These are phyloP conservation scores for Plasmodium gonderi DNA, from an alignment of 169 alveolate species.

Conservation along the genomic window DNA sequence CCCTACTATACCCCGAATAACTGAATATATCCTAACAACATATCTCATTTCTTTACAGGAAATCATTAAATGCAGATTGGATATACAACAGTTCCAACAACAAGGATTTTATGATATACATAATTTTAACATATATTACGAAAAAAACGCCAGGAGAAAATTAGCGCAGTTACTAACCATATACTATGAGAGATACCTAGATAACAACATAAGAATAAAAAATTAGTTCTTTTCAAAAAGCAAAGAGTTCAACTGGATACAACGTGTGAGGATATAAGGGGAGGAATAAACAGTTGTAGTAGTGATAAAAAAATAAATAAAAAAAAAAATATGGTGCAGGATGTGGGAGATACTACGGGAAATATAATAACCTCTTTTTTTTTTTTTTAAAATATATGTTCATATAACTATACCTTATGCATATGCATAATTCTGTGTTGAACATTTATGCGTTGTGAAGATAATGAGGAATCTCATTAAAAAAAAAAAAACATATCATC, in stretches of 20 bases:
- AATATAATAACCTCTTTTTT: neutral
- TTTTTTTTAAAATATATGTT: neutral
- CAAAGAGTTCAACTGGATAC: neutral
- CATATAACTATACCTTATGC: neutral
- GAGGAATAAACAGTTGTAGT: neutral
- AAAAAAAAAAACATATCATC: too few relatives aligned
- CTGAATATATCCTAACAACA: neutral
- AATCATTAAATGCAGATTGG: constrained; percentile 65
- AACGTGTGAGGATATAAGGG: too few relatives aligned
- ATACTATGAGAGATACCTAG: constrained; percentile 69
- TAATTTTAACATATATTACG: constrained; percentile 49
- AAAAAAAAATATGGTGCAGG: too few relatives aligned
- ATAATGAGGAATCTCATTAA: neutral
- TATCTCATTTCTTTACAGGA: constrained; percentile 1
- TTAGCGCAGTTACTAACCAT: constrained; percentile 71
- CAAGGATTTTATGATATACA: constrained; percentile 74
- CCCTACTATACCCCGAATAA: neutral
- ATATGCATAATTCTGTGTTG: neutral
- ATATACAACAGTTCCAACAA: constrained; percentile 68
- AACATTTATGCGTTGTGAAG: neutral
- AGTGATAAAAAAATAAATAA: neutral
- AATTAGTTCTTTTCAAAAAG: constrained; percentile 17
- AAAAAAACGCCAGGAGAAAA: constrained; percentile 63
- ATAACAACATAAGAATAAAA: constrained; percentile 59
- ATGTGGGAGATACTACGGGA: neutral